A percentile compares a stretch with the other conserved stretches of the same genome.
Conservation (phyloP, 2,329 filamentous ascomycete species). For the Berkeleyomyces rouxiae region DNA sequence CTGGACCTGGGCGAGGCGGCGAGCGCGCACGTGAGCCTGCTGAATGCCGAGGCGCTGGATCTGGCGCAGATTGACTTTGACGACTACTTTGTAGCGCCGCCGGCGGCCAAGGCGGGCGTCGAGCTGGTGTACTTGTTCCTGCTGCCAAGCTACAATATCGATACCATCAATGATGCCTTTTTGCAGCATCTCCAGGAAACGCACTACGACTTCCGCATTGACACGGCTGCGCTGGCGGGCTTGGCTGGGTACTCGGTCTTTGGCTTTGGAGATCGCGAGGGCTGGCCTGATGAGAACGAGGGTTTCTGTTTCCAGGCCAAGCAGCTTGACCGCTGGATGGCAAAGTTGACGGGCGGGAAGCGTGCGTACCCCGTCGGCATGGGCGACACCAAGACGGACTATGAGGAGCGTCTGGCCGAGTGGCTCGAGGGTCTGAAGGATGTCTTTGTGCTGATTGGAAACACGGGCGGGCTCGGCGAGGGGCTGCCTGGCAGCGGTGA, state of each 20-base stretch:
- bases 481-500: conserved; percentile 67
- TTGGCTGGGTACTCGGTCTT: conserved; percentile 84
- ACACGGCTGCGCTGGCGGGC: conserved; percentile 62
- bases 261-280: conserved; percentile 78
- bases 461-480: conserved; percentile 42
- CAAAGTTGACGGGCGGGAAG: conserved; percentile 75
- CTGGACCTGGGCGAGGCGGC: conserved; percentile 21
- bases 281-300: conserved; percentile 79
- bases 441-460: conserved; percentile 46
- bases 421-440: conserved; percentile 64
- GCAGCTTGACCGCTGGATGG: conserved; percentile 90
- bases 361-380: conserved; percentile 78
- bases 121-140: conserved; percentile 71
- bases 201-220: conserved; percentile 91
- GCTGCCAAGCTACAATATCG: conserved; percentile 86
- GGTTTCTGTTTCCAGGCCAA: conserved; percentile 89
- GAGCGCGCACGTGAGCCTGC: conserved; percentile 21
- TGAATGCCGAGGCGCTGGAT: conserved; percentile 52
- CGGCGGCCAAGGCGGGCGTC: conserved; percentile 38
- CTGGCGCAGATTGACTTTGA: conserved; percentile 81
- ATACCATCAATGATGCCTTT: conserved; percentile 77
- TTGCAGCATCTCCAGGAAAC: conserved; percentile 79
- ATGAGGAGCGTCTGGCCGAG: conserved; percentile 48
- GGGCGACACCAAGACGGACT: conserved; percentile 69
- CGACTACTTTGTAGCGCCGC: conserved; percentile 71